These are phyloP conservation scores for Ophiostoma himal-ulmi DNA, from an alignment of 2,329 filamentous ascomycete species.

Conservation along the genomic window DNA sequence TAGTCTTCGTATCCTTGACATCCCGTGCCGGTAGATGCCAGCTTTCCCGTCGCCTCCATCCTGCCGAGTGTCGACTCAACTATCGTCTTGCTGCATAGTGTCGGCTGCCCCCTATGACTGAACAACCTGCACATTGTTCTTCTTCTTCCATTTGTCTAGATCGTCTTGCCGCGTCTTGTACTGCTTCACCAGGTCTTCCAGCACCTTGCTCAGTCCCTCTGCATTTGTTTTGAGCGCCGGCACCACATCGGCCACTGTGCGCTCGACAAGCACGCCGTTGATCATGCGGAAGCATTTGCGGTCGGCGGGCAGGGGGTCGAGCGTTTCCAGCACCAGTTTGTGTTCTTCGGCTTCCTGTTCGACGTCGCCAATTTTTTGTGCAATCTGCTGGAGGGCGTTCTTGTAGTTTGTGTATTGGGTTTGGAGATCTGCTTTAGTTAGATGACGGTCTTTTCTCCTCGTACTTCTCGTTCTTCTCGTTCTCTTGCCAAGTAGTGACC, in stretches of 20 bases:
- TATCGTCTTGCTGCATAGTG: background rate
- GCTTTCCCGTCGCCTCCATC: background rate
- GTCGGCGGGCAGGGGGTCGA: slow-evolving; percentile 72
- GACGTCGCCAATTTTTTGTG: slow-evolving; percentile 93
- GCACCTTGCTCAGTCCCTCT: slow-evolving; percentile 85
- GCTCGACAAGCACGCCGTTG: slow-evolving; percentile 91
- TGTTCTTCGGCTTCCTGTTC: slow-evolving; percentile 97
- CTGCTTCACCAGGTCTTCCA: slow-evolving; percentile 92
- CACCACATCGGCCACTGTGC: slow-evolving; percentile 86
- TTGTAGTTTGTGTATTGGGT: slow-evolving; percentile 73
- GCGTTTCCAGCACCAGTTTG: slow-evolving; percentile 91
- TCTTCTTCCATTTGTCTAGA: slow-evolving; percentile 98
- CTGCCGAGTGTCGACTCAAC: background rate
- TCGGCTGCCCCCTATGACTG: slow-evolving; percentile 52
- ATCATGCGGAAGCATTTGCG: slow-evolving; percentile 99
- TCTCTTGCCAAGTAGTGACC: too few species aligned
- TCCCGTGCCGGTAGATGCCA: background rate
- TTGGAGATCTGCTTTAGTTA: slow-evolving; percentile 60
- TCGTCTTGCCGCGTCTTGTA: slow-evolving; percentile 94
- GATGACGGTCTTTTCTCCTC: background rate
- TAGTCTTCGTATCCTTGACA: background rate
- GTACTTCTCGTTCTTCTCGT: background rate
- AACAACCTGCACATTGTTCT: slow-evolving; percentile 83
- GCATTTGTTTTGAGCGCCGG: slow-evolving; percentile 89
- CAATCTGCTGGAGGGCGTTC: slow-evolving; percentile 78